A percentile compares a stretch with the other conserved stretches of the same genome.
phyloP scores from a whole-genome alignment of 768 basidiomycete species.

The Phylloporus arenicola region DNA sequence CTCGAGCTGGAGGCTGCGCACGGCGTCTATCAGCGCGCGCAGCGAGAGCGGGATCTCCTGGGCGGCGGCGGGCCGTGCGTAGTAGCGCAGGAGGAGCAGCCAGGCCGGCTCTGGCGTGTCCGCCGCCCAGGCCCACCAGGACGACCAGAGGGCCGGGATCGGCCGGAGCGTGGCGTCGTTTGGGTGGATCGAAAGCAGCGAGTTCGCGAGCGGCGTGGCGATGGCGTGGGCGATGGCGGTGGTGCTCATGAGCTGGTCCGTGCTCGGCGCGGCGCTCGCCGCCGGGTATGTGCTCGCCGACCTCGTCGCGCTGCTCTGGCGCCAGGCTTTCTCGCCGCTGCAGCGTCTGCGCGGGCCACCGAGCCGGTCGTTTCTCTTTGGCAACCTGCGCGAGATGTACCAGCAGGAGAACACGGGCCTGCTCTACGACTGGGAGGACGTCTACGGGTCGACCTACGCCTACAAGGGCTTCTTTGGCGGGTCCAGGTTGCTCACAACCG shows the following conservation, averaged over 20 bases:
- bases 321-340: constrained; percentile 45
- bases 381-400: constrained; percentile 49
- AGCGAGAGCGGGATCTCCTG: constrained; percentile 20
- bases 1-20: constrained; percentile 24
- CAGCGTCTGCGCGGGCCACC: constrained; percentile 43
- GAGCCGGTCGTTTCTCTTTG: constrained; percentile 44
- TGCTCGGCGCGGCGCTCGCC: constrained; percentile 11
- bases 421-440: constrained; percentile 40
- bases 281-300: constrained; percentile 28
- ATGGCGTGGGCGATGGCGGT: constrained; percentile 14
- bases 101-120: constrained; percentile 19
- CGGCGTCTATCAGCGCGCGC: constrained; percentile 17
- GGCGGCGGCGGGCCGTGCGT: background rate
- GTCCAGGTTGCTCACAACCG: constrained; percentile 52
- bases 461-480: constrained; percentile 51
- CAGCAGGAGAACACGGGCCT: constrained; percentile 55
- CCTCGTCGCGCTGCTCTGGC: constrained; percentile 38
- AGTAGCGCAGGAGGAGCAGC: constrained; percentile 23
- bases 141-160: constrained; percentile 21
- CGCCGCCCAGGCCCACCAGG: constrained; percentile 37
- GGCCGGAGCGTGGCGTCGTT: constrained; percentile 35
- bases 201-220: constrained; percentile 20
- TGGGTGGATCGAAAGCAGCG: constrained; percentile 43
- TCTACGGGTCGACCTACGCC: constrained; percentile 45
- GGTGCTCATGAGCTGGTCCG: constrained; percentile 2